Conservation (phyloP, 73 alveolate species). For the Breviolum minutum region DNA sequence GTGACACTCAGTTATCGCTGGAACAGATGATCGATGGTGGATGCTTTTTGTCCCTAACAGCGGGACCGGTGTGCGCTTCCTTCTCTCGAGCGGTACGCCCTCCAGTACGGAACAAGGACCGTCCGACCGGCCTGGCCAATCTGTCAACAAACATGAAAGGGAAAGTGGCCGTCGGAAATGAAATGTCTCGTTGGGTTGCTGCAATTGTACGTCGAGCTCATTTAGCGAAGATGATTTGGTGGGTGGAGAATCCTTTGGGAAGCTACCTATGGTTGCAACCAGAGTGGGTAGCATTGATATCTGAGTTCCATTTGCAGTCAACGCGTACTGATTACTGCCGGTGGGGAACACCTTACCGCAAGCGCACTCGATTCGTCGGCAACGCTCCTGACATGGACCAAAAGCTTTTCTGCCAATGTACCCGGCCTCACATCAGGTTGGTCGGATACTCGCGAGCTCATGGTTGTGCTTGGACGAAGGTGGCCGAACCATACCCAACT, state of each 20-base stretch:
- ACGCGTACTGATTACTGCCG: not conserved
- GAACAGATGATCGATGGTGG: not conserved
- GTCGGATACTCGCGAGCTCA: not conserved
- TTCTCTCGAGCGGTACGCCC: slow-evolving; percentile 14
- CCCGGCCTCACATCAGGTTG: not conserved
- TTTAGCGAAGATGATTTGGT: not conserved
- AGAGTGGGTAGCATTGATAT: not conserved
- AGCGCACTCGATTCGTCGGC: not conserved
- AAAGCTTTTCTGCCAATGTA: not conserved
- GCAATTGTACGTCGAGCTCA: not conserved
- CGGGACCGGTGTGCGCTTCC: not conserved
- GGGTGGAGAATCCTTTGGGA: not conserved
- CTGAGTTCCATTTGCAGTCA: not conserved
- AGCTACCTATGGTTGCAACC: not conserved
- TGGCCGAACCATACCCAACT: not conserved
- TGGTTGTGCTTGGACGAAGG: not conserved
- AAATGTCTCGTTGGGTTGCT: not conserved
- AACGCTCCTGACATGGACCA: not conserved
- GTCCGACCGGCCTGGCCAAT: not conserved
- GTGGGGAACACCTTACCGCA: not conserved
- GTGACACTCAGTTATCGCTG: not conserved
- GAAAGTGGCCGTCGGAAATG: not conserved
- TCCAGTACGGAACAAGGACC: not conserved
- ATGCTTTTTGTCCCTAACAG: not conserved
- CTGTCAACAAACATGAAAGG: not conserved